Conservation (phyloP, 2,329 filamentous ascomycete species). For the Diaporthe nobilis region DNA sequence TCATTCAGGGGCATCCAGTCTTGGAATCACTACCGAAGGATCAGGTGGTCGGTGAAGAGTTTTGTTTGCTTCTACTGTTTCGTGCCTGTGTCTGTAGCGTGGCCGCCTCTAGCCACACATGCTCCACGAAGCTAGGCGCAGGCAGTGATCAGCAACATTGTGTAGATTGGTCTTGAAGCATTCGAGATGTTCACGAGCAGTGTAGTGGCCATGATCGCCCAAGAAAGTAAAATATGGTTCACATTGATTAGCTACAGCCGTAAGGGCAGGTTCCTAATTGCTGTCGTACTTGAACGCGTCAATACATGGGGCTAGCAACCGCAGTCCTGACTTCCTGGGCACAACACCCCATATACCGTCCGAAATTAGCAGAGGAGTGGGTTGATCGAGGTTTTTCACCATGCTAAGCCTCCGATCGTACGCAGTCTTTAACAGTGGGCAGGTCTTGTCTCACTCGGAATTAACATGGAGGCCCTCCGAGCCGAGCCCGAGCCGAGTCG, state of each 20-base stretch:
- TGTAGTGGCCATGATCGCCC: neutral
- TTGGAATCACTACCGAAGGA: neutral
- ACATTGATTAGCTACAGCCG: neutral
- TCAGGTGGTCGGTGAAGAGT: neutral
- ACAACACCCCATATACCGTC: neutral
- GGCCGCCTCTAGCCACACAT: neutral
- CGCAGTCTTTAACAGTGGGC: neutral
- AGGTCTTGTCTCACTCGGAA: slow-evolving; percentile 1
- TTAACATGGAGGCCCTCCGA: slow-evolving; percentile 9
- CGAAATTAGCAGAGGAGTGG: slow-evolving; percentile 17
- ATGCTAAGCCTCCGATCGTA: slow-evolving; percentile 6
- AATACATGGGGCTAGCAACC: neutral
- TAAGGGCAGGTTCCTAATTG: neutral
- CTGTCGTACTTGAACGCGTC: slow-evolving; percentile 21
- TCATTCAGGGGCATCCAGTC: neutral
- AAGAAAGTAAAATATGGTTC: neutral
- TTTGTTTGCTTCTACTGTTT: no score
- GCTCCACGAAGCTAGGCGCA: neutral
- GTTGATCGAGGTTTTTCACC: neutral
- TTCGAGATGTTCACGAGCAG: neutral
- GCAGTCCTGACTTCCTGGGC: neutral
- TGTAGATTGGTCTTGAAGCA: neutral
- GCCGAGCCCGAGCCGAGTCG: slow-evolving; percentile 22
- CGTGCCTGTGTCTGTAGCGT: neutral
- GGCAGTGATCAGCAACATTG: neutral